Percentiles rank a stretch among this genome's conserved stretches.
Evolutionary conservation across 805 yeast species (phyloP).

Genomic region (Kazachstania taianensis): DNA sequence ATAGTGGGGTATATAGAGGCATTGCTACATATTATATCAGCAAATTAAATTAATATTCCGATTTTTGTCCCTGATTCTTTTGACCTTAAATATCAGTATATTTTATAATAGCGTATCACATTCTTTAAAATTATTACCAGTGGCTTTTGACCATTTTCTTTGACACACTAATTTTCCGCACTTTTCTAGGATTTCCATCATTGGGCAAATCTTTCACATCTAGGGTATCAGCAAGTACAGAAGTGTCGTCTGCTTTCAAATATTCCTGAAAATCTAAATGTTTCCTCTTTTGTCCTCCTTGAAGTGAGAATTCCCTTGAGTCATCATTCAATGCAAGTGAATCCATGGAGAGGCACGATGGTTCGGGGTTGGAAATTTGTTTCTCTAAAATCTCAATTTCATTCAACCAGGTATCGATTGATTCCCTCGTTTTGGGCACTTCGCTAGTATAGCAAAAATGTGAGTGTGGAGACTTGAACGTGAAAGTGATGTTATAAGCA

Average conservation of each 20-base stretch:
- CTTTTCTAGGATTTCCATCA: slow-evolving; percentile 9
- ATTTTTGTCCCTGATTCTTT: no score
- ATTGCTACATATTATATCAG: no score
- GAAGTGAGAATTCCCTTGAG: slow-evolving; percentile 8
- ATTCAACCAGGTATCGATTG: slow-evolving; percentile 15
- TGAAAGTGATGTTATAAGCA: slow-evolving; percentile 14
- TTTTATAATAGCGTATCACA: no score
- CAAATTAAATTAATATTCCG: no score
- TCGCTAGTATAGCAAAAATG: slow-evolving; percentile 17
- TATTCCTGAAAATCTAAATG: slow-evolving; percentile 15
- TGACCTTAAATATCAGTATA: no score
- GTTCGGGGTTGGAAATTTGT: slow-evolving; percentile 2
- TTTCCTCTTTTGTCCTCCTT: slow-evolving; percentile 14
- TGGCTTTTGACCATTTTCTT: slow-evolving; percentile 24
- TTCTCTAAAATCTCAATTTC: slow-evolving; percentile 11
- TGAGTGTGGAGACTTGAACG: slow-evolving; percentile 9
- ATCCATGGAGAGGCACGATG: slow-evolving; percentile 15
- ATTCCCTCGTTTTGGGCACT: slow-evolving; percentile 10
- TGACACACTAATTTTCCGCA: slow-evolving; percentile 26
- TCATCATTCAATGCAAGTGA: slow-evolving; percentile 12
- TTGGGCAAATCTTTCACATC: slow-evolving; percentile 3
- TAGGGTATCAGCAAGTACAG: slow-evolving; percentile 12
- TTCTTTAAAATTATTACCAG: slow-evolving; percentile 13
- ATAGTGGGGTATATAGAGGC: no score
- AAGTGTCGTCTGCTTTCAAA: slow-evolving; percentile 12